A percentile compares a stretch with the other conserved stretches of the same genome.
These are phyloP conservation scores for Rhizopus delemar DNA, from an alignment of 371 early-diverging fungal genomes.

Conservation along the genomic window DNA sequence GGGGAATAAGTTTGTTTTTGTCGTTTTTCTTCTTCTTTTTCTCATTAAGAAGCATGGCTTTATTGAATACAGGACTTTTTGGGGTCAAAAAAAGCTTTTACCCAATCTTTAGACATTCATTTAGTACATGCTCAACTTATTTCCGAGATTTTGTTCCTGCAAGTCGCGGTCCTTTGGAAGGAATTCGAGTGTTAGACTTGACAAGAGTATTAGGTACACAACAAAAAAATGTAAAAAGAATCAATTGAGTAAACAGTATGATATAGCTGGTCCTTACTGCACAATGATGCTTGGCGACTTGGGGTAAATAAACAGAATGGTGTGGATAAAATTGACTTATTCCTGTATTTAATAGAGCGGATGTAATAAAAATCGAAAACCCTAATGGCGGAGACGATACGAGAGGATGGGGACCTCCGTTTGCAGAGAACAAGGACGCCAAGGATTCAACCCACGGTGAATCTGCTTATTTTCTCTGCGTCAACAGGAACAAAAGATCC, in stretches of 20 bases:
- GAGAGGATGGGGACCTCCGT: slow-evolving; percentile 83
- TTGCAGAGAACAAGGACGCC: slow-evolving; percentile 50
- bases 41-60: neutral
- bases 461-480: slow-evolving; percentile 87
- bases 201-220: slow-evolving; percentile 76
- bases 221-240: slow-evolving; percentile 17
- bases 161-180: slow-evolving; percentile 60
- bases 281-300: slow-evolving; percentile 88
- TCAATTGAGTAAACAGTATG: too few species aligned
- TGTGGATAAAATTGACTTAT: neutral
- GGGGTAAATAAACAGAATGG: slow-evolving; percentile 55
- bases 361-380: slow-evolving; percentile 87
- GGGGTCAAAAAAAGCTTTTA: neutral
- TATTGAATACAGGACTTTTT: neutral
- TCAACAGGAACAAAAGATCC: slow-evolving; percentile 90
- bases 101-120: slow-evolving; percentile 5
- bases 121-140: slow-evolving; percentile 2
- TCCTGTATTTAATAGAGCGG: slow-evolving; percentile 60
- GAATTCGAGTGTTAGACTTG: slow-evolving; percentile 80
- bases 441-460: slow-evolving; percentile 52
- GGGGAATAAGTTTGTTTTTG: neutral
- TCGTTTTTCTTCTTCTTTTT: neutral
- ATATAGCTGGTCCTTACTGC: slow-evolving; percentile 78
- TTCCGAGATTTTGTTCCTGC: slow-evolving; percentile 15
- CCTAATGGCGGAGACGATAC: slow-evolving; percentile 86